A percentile compares a stretch with the other conserved stretches of the same genome.
Conservation (phyloP, 345 rosid genomes). For the Pugionium cornutum region DNA sequence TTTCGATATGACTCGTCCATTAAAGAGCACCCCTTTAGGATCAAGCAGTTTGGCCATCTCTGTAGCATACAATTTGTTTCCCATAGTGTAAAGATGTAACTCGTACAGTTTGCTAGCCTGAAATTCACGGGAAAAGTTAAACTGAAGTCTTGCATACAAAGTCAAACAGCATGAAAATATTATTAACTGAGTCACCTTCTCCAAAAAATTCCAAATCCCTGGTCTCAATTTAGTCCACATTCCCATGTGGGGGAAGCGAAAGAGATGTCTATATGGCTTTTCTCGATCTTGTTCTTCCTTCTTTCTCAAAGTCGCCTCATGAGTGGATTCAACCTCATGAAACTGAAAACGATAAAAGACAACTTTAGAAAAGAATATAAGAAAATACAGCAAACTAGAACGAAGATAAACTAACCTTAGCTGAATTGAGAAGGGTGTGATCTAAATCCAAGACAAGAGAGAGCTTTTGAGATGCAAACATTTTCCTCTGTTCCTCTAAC, state of each 20-base stretch:
- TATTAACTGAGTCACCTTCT: conserved; percentile 57
- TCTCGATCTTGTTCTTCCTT: conserved; percentile 98
- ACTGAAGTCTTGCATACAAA: conserved; percentile 4
- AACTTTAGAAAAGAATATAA: conserved; percentile 6
- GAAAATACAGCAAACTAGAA: neutral
- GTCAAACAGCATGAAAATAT: conserved; percentile 11
- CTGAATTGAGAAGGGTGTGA: conserved; percentile 98
- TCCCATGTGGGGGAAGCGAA: conserved; percentile 89
- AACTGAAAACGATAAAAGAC: conserved; percentile 51
- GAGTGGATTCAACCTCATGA: conserved; percentile 77
- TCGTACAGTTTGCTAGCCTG: conserved; percentile 91
- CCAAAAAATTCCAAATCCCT: conserved; percentile 94
- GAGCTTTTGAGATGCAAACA: conserved; percentile 85
- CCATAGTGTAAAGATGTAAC: conserved; percentile 98
- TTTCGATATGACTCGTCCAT: conserved; percentile 93
- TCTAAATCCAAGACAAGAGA: conserved; percentile 97
- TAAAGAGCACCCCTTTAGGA: conserved; percentile 78
- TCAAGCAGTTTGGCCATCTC: conserved; percentile 99
- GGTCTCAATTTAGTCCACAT: conserved; percentile 99
- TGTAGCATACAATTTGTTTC: conserved; percentile 95
- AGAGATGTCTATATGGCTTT: conserved; percentile 79
- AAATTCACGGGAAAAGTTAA: conserved; percentile 32
- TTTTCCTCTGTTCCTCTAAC: conserved; percentile 91
- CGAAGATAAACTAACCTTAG: conserved; percentile 58
- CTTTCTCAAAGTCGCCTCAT: conserved; percentile 80